phyloP scores from a whole-genome alignment of 768 basidiomycete genomes.

The Boletus barrowsii region DNA sequence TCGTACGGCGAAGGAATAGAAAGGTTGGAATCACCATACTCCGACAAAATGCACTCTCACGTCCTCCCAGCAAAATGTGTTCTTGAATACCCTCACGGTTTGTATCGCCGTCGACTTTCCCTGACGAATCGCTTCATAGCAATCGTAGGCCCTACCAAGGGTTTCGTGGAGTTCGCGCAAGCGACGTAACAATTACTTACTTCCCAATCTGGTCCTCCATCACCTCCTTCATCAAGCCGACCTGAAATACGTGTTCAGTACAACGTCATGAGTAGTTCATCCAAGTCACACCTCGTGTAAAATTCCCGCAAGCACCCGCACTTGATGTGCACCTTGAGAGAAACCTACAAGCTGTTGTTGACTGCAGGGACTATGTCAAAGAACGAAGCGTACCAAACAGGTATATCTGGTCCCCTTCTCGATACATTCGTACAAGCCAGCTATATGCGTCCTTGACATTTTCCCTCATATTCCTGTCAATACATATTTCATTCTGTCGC shows the following conservation, averaged over 20 bases:
- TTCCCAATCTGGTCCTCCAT: slow-evolving; percentile 9
- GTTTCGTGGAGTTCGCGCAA: background rate
- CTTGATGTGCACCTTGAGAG: slow-evolving; percentile 43
- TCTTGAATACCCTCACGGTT: slow-evolving; percentile 34
- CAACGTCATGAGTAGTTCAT: no score
- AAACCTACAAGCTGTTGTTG: slow-evolving; percentile 26
- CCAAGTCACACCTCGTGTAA: slow-evolving; percentile 28
- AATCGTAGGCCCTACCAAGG: slow-evolving; percentile 3
- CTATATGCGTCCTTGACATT: slow-evolving; percentile 3
- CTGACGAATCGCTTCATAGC: background rate
- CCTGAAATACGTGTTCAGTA: background rate
- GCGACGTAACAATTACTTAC: slow-evolving; percentile 5
- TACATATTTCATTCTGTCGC: no score
- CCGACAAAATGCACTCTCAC: background rate
- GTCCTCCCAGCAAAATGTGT: slow-evolving; percentile 28
- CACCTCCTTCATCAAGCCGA: background rate
- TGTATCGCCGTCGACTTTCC: slow-evolving; percentile 4
- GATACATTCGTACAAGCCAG: background rate
- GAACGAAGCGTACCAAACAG: slow-evolving; percentile 30
- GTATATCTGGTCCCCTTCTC: slow-evolving; percentile 28
- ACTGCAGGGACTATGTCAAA: background rate
- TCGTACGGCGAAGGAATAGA: no score
- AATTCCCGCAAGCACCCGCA: slow-evolving; percentile 40
- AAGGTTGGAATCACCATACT: background rate
- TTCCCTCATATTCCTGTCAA: background rate